Conservation (phyloP, 1,139 yeast species). For the Taphrina communis region DNA sequence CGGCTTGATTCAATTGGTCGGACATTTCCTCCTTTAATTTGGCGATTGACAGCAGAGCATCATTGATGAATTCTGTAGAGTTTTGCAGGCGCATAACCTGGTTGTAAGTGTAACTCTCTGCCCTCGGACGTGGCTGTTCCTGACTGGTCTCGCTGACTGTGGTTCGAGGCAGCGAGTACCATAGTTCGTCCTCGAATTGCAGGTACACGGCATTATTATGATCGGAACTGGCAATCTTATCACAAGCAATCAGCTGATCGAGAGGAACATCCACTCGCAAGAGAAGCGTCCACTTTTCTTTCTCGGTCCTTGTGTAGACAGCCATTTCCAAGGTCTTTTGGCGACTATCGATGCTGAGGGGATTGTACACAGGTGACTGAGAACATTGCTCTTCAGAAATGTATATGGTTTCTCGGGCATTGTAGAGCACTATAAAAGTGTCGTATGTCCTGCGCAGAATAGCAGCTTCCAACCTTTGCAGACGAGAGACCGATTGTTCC, state of each 20-base stretch:
- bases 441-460: constrained; percentile 6
- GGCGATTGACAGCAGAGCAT: constrained; percentile 20
- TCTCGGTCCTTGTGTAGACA: constrained; percentile 4
- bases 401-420: constrained; percentile 12
- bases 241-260: constrained; percentile 1
- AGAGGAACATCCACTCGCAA: background rate
- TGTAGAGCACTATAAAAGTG: constrained; percentile 17
- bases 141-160: background rate
- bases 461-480: constrained; percentile 25
- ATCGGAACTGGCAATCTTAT: background rate
- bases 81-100: constrained; percentile 31
- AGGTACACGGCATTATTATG: constrained; percentile 1
- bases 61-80: constrained; percentile 35
- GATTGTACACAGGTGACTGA: constrained; percentile 12
- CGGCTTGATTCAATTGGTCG: constrained; percentile 12
- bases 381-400: constrained; percentile 25
- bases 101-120: constrained; percentile 12
- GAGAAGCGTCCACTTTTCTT: constrained; percentile 10
- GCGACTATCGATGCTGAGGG: constrained; percentile 19
- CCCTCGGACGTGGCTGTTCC: constrained; percentile 7
- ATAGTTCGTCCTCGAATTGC: constrained; percentile 21
- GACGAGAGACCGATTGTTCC: constrained; percentile 7
- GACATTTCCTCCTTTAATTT: constrained; percentile 1
- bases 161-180: constrained; percentile 18
- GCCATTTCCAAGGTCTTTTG: constrained; percentile 10